Conservation (phyloP, 306 rosid genomes). For the Prunus armeniaca region DNA sequence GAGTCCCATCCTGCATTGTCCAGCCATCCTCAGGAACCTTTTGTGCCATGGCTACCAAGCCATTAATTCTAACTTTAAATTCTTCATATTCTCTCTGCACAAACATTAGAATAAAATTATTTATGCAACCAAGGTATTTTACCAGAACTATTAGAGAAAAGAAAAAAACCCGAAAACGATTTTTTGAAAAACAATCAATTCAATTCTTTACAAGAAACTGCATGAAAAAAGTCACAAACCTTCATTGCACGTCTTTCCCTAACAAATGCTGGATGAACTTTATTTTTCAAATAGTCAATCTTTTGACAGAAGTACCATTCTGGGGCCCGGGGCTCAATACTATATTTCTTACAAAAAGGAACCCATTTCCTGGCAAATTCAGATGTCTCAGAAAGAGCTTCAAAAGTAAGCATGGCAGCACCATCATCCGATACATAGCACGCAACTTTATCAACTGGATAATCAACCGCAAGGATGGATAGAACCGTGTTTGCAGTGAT, state of each 20-base stretch:
- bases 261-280: slow-evolving; percentile 89
- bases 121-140: slow-evolving; percentile 4
- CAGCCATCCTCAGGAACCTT: slow-evolving; percentile 98
- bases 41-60: slow-evolving; percentile 82
- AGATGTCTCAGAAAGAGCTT: slow-evolving; percentile 95
- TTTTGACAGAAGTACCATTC: slow-evolving; percentile 90
- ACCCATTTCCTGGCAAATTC: slow-evolving; percentile 94
- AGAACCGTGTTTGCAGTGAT: slow-evolving; percentile 95
- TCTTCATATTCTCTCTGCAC: slow-evolving; percentile 91
- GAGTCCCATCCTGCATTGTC: slow-evolving; percentile 99
- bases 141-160: neutral
- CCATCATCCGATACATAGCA: slow-evolving; percentile 99
- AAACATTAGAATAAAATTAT: neutral
- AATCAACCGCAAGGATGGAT: slow-evolving; percentile 89
- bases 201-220: neutral
- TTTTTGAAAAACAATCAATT: neutral
- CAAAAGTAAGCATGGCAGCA: slow-evolving; percentile 99
- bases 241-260: slow-evolving; percentile 97
- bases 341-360: slow-evolving; percentile 77
- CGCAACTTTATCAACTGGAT: slow-evolving; percentile 91
- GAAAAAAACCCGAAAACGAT: neutral
- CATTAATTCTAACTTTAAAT: slow-evolving; percentile 84
- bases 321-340: slow-evolving; percentile 90
- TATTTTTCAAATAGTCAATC: slow-evolving; percentile 82
- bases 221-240: slow-evolving; percentile 39